Base-by-base conservation (phyloP, 495 filamentous ascomycete species). In the Tuber borchii region DNA sequence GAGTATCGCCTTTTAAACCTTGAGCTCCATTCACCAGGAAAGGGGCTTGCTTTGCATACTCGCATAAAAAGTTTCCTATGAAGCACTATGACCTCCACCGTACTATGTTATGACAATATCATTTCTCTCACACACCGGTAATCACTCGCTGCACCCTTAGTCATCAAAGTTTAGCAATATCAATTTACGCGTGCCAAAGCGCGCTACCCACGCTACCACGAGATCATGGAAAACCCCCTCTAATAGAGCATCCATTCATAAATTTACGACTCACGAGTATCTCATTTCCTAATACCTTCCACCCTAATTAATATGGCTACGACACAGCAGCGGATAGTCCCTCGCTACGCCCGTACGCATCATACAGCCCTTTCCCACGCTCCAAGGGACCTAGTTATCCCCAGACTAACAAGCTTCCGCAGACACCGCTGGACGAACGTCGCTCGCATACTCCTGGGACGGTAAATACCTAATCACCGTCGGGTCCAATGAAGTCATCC, bases 401-500 rank as follows among this genome's bases (percentile, higher is more conserved):
- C 26, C 34, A 69, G 40, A 56, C 77, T 80, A 40, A 80, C 69
- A 45, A 22, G 39, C 34, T 71, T 45, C 61, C 56, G 17, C 77
- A 92, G 91, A 93, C 84, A 88, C 89, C n/a, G 87, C 89, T 20
- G 91, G 91, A 26, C 87, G 87, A 69, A 92, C 91, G 0, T 88
- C 87, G 71, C 82, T 92, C 22, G 83, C 88, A 73, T 92, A 93
- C 82, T 91, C 91, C 10, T 90, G 91, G 2, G 86, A 93, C 78
- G 91, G 91, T 26, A 88, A 86, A 82, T 87, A 88, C 72, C 84
- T 93, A 19, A 87, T 98, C 76, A 99, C 95, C 19, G 93, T 91
- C 73, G 95, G 95, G 48, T 91, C 92, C 46, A 97, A 98, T 84
- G 93, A 94, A 80, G 91, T 91, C 26, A 92, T 97, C 80, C 91